Base-by-base conservation (phyloP, 1,284 basidiomycete genomes). In the Farysia itapuensis region DNA sequence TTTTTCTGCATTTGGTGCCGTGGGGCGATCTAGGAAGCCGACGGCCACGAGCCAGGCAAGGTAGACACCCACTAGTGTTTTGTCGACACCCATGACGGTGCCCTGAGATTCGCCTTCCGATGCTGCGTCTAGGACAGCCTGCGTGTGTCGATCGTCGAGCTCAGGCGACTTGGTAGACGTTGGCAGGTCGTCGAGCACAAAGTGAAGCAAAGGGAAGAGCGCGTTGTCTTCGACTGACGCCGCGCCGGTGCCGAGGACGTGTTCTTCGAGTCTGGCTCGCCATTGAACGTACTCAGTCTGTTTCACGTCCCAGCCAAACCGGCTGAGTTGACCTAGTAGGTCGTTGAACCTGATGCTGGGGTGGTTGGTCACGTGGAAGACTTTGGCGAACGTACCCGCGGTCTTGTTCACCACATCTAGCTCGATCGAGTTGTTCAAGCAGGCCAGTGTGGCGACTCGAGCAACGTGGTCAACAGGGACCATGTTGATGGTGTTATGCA, bases 401-500 rank as follows among this genome's bases (percentile, higher is more conserved):
- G 91, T 88, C 15, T 89, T 81, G 1, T 57, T 56, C 35, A 50
- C 37, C 23, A 35, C 44, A 5, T 39, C 29, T 24, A 58, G 44
- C 37, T 52, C 36, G 6, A 26, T 37, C 14, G 44, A 38, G 25
- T 61, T 65, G 32, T 54, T 57, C 12, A 75, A 53, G 23, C 61
- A 64, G 0, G 71, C 72, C 23, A 76, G 44, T 16, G 88, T 80
- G 4, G 85, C 85, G 69, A 89, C 87, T 3, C 85, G 82, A 2
- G 95, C 93, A 53, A 99, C 94, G 75, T 95, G 90, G 78, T 98
- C 89, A 21, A 98, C 95, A 0, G 95, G 95, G 15, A 93, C 89
- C 89, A 97, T 94, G 79, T 98, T 98, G 74, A 98, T 84, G 4
- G 89, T 88, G 79, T 99, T 99, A 81, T 96, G 91, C 78, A 99